Evolutionary conservation across 495 filamentous ascomycete species (phyloP).

Genomic region (Penicillium argentinense): DNA sequence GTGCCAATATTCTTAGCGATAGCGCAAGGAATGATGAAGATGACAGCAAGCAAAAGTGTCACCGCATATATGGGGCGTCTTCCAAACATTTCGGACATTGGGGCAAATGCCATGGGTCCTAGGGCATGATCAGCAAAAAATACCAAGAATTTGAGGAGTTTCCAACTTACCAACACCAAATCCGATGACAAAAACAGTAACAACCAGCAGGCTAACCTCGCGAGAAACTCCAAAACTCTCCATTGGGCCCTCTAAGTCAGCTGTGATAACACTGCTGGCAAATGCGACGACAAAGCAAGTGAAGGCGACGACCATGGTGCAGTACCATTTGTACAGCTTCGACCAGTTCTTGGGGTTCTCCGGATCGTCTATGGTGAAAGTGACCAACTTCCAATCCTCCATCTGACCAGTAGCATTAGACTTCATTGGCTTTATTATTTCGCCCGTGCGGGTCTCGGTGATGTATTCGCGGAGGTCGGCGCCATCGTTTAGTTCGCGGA

Average conservation of each 20-base stretch:
- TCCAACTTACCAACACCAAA: constrained; percentile 65
- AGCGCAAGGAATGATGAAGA: constrained; percentile 78
- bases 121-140: constrained; percentile 15
- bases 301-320: constrained; percentile 57
- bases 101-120: constrained; percentile 80
- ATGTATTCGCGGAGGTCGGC: constrained; percentile 67
- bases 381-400: constrained; percentile 69
- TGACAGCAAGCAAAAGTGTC: constrained; percentile 60
- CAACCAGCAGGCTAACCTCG: constrained; percentile 64
- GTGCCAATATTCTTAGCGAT: constrained; percentile 73
- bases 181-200: constrained; percentile 76
- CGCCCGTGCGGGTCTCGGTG: constrained; percentile 55
- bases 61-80: constrained; percentile 61
- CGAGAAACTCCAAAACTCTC: constrained; percentile 60
- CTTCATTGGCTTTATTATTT: constrained; percentile 55
- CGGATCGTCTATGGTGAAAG: constrained; percentile 61
- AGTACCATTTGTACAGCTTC: constrained; percentile 62
- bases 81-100: constrained; percentile 71
- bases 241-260: constrained; percentile 61
- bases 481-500: constrained; percentile 56
- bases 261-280: constrained; percentile 62
- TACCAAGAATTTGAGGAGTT: not conserved
- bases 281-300: constrained; percentile 68
- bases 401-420: constrained; percentile 53
- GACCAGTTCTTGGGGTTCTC: constrained; percentile 65